Percentiles rank a stretch among this genome's conserved stretches.
Conservation (phyloP, 208 protist species). For the Porcisia deanei region DNA sequence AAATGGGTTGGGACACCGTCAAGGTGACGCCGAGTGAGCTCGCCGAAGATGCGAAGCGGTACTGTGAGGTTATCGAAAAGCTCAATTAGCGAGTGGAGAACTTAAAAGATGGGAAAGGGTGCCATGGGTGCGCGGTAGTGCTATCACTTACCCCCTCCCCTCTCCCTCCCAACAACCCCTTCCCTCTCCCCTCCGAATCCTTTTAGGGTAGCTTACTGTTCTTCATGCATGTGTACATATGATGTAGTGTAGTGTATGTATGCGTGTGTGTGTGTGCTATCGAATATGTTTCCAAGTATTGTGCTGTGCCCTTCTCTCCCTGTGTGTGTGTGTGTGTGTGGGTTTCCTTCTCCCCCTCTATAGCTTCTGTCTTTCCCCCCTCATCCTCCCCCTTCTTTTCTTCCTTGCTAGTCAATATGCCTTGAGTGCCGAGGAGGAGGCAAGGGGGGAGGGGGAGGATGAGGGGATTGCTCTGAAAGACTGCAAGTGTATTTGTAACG, state of each 20-base stretch:
- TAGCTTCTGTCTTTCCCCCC: too few relatives aligned
- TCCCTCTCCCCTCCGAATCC: not conserved
- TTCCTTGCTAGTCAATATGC: too few relatives aligned
- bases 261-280: not conserved
- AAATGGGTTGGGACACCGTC: constrained; percentile 66
- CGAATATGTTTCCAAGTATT: not conserved
- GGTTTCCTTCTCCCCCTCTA: too few relatives aligned
- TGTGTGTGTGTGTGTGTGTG: too few relatives aligned
- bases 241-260: not conserved
- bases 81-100: constrained; percentile 5
- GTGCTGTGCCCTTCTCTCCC: not conserved
- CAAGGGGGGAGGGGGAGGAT: too few relatives aligned
- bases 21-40: constrained; percentile 59
- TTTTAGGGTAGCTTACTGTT: too few relatives aligned
- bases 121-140: not conserved
- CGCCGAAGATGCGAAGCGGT: constrained; percentile 64
- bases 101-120: not conserved
- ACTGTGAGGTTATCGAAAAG: constrained; percentile 64
- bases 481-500: too few relatives aligned
- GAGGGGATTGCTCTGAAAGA: too few relatives aligned
- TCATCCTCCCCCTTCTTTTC: not conserved
- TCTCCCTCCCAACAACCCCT: not conserved
- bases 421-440: too few relatives aligned
- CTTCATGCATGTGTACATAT: not conserved
- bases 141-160: not conserved